Evolutionary conservation across 768 basidiomycete genomes (phyloP), one percentile per base, ranked within the genome.

Genomic region (Hydnomerulius pinastri): DNA sequence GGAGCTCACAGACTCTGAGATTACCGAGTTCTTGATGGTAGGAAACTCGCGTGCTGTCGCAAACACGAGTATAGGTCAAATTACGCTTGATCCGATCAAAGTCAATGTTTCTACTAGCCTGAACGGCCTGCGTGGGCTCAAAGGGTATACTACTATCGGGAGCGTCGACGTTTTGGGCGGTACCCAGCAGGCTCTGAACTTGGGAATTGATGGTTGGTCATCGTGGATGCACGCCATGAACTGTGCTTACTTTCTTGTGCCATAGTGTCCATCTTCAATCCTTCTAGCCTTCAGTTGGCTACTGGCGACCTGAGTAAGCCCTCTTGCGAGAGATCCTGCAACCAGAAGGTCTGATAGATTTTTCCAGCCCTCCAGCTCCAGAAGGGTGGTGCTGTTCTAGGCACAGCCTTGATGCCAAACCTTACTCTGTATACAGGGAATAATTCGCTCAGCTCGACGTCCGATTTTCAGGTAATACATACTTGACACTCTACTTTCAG

Each of bases 21-120:
- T 50, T n/a, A 73, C 75, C 27, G 65, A 76, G 9, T 88, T 89
- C 66, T 70, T 72, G 33, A 73, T 89, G 30, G 68, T 81, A 38
- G 86, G 86, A 28, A 72, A 76, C 53, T 81, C 86, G 46, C 72
- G 73, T 17, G 80, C 87, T 4, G 66, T 85, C 8, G 81, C 86
- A 18, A 83, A 76, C 54, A 76, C 76, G 60, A 80, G 77, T 60
- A 73, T 87, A 46, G 87, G 87, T 32, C 72, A 78, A 56, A 80
- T 90, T 49, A 82, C 79, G n/a, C 74, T 90, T 7, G 78, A 86
- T 61, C 77, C 83, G 5, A 88, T 90, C 64, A 80, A 79, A 49
- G 85, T 90, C 62, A 81, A 87, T 54, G 86, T 88, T 3, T 73
- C 83, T 6, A 82, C 84, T 4, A 73, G 70, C 13, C 66, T 90